Percentiles rank a stretch among this genome's conserved stretches.
phyloP scores from a whole-genome alignment of 768 basidiomycete genomes.

The Termitomyces sp. region DNA sequence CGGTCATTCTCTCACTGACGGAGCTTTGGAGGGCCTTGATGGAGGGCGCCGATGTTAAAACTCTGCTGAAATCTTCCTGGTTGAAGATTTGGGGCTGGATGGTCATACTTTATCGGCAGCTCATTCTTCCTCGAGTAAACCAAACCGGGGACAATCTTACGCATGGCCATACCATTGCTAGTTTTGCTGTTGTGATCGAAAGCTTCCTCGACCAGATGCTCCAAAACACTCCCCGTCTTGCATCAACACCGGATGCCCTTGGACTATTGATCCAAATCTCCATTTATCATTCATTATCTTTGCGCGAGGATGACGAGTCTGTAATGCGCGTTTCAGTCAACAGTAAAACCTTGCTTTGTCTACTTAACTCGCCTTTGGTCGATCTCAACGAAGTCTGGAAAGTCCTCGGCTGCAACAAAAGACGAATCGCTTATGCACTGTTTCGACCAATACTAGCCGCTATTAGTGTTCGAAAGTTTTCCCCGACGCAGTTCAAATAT shows the following conservation, averaged over 20 bases:
- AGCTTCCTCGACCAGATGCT: not conserved
- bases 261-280: not conserved
- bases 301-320: not conserved
- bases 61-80: not conserved
- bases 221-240: not conserved
- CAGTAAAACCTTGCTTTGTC: not conserved
- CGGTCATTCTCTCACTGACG: not conserved
- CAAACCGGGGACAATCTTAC: not conserved
- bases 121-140: not conserved
- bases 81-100: not conserved
- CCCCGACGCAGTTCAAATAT: fast-evolving
- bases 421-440: not conserved
- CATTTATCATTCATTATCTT: not conserved
- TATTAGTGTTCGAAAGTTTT: not conserved
- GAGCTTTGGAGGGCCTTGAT: not conserved
- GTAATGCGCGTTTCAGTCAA: not conserved
- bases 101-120: not conserved
- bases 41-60: not conserved
- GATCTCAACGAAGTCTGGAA: not conserved
- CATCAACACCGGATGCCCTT: not conserved
- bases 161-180: not conserved
- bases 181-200: not conserved
- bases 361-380: not conserved
- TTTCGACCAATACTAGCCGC: not conserved
- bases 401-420: not conserved